A percentile compares a stretch with the other conserved stretches of the same genome.
Evolutionary conservation across 1,284 basidiomycete genomes (phyloP).

Genomic region (Malassezia yamatoensis): DNA sequence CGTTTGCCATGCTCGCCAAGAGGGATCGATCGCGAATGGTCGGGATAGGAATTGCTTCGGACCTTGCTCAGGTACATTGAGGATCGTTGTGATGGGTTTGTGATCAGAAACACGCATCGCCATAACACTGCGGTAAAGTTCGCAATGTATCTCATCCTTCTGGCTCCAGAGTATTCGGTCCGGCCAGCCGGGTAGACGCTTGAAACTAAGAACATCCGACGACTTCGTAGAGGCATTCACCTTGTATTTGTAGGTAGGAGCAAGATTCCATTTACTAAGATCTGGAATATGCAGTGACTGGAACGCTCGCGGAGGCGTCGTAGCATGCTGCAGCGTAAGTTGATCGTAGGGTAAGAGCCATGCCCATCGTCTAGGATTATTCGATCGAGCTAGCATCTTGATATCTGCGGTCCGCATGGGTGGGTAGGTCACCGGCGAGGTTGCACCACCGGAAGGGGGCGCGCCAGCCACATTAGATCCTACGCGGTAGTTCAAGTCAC

Average conservation of each 20-base stretch:
- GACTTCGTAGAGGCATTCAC: slow-evolving; percentile 57
- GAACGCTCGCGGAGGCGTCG: slow-evolving; percentile 25
- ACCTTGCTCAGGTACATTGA: slow-evolving; percentile 48
- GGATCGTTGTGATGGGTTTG: slow-evolving; percentile 45
- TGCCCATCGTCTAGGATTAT: slow-evolving; percentile 29
- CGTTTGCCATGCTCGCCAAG: slow-evolving; percentile 56
- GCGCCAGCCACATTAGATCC: slow-evolving; percentile 13
- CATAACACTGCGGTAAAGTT: slow-evolving; percentile 46
- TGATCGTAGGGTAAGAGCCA: slow-evolving; percentile 37
- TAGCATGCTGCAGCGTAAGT: slow-evolving; percentile 25
- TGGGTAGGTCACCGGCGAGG: neutral
- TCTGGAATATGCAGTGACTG: slow-evolving; percentile 36
- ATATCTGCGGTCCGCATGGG: slow-evolving; percentile 4
- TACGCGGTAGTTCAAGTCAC: slow-evolving; percentile 48
- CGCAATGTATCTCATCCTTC: slow-evolving; percentile 50
- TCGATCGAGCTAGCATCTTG: slow-evolving; percentile 16
- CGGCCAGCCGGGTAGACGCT: slow-evolving; percentile 82
- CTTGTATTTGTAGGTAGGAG: slow-evolving; percentile 46
- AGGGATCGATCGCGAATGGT: slow-evolving; percentile 32
- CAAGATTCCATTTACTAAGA: slow-evolving; percentile 22
- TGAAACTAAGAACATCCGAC: slow-evolving; percentile 57
- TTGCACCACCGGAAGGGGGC: neutral
- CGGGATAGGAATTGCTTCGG: slow-evolving; percentile 14
- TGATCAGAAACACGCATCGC: slow-evolving; percentile 43
- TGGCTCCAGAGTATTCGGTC: slow-evolving; percentile 75